Evolutionary conservation across 768 basidiomycete genomes (phyloP).

Genomic region (Tricholoma saponaceum): DNA sequence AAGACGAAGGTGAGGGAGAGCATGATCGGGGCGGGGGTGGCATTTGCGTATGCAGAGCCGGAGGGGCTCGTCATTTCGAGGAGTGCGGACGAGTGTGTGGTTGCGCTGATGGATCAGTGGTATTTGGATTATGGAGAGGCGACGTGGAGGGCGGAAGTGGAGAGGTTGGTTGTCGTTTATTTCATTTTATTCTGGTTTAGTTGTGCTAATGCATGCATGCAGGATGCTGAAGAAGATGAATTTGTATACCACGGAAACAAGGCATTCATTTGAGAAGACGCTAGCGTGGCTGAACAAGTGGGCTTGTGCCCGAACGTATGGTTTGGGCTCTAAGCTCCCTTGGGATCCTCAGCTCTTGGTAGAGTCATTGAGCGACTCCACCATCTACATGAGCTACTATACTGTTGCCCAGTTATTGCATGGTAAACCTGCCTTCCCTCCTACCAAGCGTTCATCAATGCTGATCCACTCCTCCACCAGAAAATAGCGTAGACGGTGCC

Average conservation of each 20-base stretch:
- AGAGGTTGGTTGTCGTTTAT: slow-evolving; percentile 48
- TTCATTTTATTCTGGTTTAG: neutral
- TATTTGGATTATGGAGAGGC: slow-evolving; percentile 96
- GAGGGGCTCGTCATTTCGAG: slow-evolving; percentile 87
- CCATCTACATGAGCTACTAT: slow-evolving; percentile 98
- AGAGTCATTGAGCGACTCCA: slow-evolving; percentile 95
- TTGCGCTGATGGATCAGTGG: slow-evolving; percentile 99
- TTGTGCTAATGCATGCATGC: slow-evolving; percentile 3
- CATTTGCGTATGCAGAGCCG: slow-evolving; percentile 93
- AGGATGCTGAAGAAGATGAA: slow-evolving; percentile 86
- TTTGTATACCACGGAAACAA: slow-evolving; percentile 87
- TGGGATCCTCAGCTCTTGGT: slow-evolving; percentile 98
- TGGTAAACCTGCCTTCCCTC: slow-evolving; percentile 40
- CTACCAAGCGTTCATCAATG: neutral
- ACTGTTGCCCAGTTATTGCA: slow-evolving; percentile 91
- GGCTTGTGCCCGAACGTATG: slow-evolving; percentile 98
- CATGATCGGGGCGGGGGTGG: slow-evolving; percentile 75
- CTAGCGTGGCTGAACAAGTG: slow-evolving; percentile 96
- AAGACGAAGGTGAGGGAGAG: slow-evolving; percentile 83
- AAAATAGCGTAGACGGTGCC: slow-evolving; percentile 72
- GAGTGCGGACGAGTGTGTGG: slow-evolving; percentile 95
- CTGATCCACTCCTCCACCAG: slow-evolving; percentile 27
- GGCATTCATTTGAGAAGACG: slow-evolving; percentile 87
- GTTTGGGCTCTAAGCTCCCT: slow-evolving; percentile 90
- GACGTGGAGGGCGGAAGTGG: slow-evolving; percentile 81